Evolutionary conservation across 805 yeast species (phyloP).

Genomic region (Saturnispora ahearnii): DNA sequence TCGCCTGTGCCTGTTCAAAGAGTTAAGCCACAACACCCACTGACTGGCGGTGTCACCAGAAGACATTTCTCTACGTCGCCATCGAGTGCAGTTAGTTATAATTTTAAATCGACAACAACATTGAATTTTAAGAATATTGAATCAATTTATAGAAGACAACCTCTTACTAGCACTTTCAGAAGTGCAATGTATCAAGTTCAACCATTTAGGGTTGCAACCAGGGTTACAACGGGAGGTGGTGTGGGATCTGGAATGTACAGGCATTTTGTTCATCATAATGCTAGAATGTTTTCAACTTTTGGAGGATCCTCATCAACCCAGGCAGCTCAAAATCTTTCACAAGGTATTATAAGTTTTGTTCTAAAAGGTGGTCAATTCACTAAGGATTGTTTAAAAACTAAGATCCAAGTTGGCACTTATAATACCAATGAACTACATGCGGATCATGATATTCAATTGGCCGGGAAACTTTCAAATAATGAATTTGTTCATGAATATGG

Average conservation of each 20-base stretch:
- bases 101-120: neutral
- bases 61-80: slow-evolving; percentile 22
- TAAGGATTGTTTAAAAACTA: slow-evolving; percentile 13
- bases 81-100: neutral
- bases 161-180: slow-evolving; percentile 12
- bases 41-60: slow-evolving; percentile 13
- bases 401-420: slow-evolving; percentile 14
- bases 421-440: slow-evolving; percentile 24
- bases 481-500: slow-evolving; percentile 28
- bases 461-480: slow-evolving; percentile 26
- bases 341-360: slow-evolving; percentile 34
- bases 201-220: slow-evolving; percentile 21
- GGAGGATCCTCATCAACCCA: slow-evolving; percentile 38
- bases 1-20: slow-evolving; percentile 31
- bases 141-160: slow-evolving; percentile 1
- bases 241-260: slow-evolving; percentile 26
- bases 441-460: slow-evolving; percentile 26
- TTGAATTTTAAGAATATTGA: slow-evolving; percentile 2
- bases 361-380: slow-evolving; percentile 27
- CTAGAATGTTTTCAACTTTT: slow-evolving; percentile 32
- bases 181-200: slow-evolving; percentile 20
- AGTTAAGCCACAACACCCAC: slow-evolving; percentile 15
- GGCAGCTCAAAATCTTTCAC: slow-evolving; percentile 50
- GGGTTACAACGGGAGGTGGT: slow-evolving; percentile 14
- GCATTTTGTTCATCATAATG: slow-evolving; percentile 29